Conservation (phyloP, 768 basidiomycete species). For the Calocybe gangraenosa region DNA sequence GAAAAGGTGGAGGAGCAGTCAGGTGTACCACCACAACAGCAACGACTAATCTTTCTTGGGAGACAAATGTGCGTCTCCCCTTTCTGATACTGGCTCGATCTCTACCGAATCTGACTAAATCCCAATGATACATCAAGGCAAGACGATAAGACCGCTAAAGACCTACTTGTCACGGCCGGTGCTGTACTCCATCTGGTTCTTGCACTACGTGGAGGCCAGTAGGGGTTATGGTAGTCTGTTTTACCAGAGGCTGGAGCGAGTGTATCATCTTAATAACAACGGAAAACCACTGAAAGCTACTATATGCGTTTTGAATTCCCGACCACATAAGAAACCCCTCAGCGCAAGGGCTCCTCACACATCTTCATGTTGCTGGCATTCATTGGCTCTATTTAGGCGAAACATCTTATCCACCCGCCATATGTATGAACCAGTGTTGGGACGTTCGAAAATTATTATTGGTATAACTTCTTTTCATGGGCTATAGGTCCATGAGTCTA, state of each 20-base stretch:
- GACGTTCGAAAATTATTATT: too few relatives aligned
- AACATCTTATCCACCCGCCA: too few relatives aligned
- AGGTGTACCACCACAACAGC: constrained; percentile 94
- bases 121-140: constrained; percentile 45
- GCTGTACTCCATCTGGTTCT: constrained; percentile 92
- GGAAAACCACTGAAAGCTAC: background rate
- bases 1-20: constrained; percentile 98
- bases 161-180: constrained; percentile 81
- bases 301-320: background rate
- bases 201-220: constrained; percentile 86
- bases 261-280: constrained; percentile 12
- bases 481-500: constrained; percentile 1
- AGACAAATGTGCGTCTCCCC: constrained; percentile 76
- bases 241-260: background rate
- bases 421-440: too few relatives aligned
- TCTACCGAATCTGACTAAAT: constrained; percentile 1
- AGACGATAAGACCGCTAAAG: constrained; percentile 87
- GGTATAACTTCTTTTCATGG: too few relatives aligned
- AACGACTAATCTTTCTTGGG: constrained; percentile 89
- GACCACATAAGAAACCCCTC: background rate
- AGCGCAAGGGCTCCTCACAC: too few relatives aligned
- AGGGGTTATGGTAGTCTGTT: constrained; percentile 17
- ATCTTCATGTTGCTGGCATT: too few relatives aligned
- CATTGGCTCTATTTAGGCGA: too few relatives aligned
- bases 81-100: background rate